phyloP scores from a whole-genome alignment of 2,329 filamentous ascomycete species.

The Pezicula rhizophila region DNA sequence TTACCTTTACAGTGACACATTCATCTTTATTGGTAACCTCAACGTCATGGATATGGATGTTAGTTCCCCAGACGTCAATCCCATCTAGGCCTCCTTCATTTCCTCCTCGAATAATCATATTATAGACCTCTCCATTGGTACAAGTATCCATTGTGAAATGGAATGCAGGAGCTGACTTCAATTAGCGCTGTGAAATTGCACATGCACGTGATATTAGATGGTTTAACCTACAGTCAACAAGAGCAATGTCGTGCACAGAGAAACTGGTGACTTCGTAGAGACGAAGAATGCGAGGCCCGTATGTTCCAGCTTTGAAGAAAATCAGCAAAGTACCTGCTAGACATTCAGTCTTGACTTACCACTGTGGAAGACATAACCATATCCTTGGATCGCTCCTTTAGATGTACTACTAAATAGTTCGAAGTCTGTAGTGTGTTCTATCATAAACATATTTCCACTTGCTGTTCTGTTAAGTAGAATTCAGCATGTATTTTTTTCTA shows the following conservation, averaged over 20 bases:
- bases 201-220: not conserved
- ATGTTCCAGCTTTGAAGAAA: constrained; percentile 24
- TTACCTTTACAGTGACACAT: constrained; percentile 47
- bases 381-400: constrained; percentile 45
- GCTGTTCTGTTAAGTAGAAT: constrained; percentile 25
- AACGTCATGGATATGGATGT: constrained; percentile 53
- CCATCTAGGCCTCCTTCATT: constrained; percentile 49
- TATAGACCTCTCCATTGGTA: constrained; percentile 45
- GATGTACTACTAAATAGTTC: constrained; percentile 47
- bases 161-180: constrained; percentile 19
- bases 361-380: constrained; percentile 43
- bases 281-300: constrained; percentile 15
- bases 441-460: constrained; percentile 47
- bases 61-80: constrained; percentile 47
- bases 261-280: constrained; percentile 14
- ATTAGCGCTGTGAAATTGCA: not conserved
- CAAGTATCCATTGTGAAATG: constrained; percentile 44
- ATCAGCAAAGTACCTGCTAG: not conserved
- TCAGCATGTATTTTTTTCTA: not conserved
- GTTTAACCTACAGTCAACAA: constrained; percentile 16
- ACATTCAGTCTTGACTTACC: not conserved
- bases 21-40: constrained; percentile 59
- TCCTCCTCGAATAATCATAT: constrained; percentile 47
- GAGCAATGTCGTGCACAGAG: constrained; percentile 19
- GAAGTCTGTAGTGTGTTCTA: constrained; percentile 43